Base-by-base conservation (phyloP, 106 monocot genomes). In the Dendrobium catenatum region DNA sequence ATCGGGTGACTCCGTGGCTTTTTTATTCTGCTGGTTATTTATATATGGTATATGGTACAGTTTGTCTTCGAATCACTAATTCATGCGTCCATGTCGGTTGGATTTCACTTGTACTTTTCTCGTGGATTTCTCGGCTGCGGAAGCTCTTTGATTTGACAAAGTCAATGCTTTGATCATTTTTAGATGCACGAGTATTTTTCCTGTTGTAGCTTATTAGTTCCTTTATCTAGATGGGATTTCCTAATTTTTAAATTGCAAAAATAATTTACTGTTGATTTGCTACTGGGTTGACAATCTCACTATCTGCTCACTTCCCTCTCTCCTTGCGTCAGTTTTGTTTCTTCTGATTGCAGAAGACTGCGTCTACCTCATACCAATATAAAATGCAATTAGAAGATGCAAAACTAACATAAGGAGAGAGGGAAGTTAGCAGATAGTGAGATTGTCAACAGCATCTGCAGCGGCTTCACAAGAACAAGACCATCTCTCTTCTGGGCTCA, bases 131-230 rank as follows among this genome's bases (percentile, higher is more conserved):
- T 58, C 75, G 75, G 49, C 73, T 19, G 76, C 55, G 11, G 33
- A 2, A 40, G 26, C 6, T 33, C 29, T 18, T 15, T 5, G 33
- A 83, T 84, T 91, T 91, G 88, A 88, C 91, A 68, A 37, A 51
- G 88, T 88, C 91, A 88, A 91, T 86, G 6, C 29, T 20, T 46
- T 44, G 19, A 74, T 42, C 78, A 49, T 78, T 44, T 74, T 46
- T 20, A 42, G 11, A 22, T 22, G 22, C 22, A 44, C 2, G 43
- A 42, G 20, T 74, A 74, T 74, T 47, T 64, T 61, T 47, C 82
- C 47, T 58, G 47, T 46, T 49, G 61, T 76, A 48, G 19, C n/a
- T 44, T 42, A 37, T 44, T 20, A 20, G 42, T 19, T 44, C 43
- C 4, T 9, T 74, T 20, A 74, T n/a, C 44, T 44, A 9, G 43